A percentile compares a stretch with the other conserved stretches of the same genome.
Conservation (phyloP, 2,329 filamentous ascomycete species). For the Ophiostoma australiae region DNA sequence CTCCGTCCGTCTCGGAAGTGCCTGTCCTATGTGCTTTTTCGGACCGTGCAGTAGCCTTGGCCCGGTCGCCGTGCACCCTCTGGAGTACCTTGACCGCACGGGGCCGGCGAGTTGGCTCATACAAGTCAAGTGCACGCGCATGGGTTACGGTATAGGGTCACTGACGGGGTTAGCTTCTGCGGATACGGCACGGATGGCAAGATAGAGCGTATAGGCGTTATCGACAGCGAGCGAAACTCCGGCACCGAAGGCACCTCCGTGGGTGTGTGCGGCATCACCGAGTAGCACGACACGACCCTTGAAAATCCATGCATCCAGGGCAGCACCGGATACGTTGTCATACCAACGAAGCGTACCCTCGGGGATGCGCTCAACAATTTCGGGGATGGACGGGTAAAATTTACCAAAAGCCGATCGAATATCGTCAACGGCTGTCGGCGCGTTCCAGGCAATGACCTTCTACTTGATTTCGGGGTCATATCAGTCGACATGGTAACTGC, state of each 20-base stretch:
- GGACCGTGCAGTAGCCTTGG: background rate
- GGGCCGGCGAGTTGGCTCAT: background rate
- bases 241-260: background rate
- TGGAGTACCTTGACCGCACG: conserved; percentile 6
- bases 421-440: background rate
- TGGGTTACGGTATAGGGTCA: background rate
- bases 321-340: background rate
- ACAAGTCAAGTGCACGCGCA: background rate
- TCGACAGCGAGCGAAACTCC: conserved; percentile 24
- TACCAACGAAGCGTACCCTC: background rate
- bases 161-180: background rate
- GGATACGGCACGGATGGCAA: background rate
- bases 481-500: conserved; percentile 7
- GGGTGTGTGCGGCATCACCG: background rate
- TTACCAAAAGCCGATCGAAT: background rate
- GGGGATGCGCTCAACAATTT: background rate
- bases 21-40: background rate
- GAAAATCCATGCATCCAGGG: background rate
- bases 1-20: background rate
- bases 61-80: conserved; percentile 14
- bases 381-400: background rate
- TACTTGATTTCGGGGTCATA: background rate
- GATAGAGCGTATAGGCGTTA: conserved; percentile 3
- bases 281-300: background rate
- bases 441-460: background rate